These are phyloP conservation scores for Saccharomycodes ludwigii DNA, from an alignment of 805 yeast genomes.

Conservation along the genomic window DNA sequence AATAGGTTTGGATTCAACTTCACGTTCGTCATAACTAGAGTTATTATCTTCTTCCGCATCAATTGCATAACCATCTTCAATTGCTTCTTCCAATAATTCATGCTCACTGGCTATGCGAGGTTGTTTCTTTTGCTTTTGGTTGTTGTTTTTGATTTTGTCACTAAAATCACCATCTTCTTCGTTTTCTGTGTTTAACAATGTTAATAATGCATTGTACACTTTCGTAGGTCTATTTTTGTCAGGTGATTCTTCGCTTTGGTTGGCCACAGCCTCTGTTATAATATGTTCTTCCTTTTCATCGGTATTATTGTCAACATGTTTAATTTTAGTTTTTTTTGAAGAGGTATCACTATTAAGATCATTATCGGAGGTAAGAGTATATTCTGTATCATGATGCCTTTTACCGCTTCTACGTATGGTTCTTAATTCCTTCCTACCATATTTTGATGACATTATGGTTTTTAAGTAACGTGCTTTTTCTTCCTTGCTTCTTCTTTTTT, in stretches of 20 bases:
- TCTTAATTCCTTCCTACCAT: slow-evolving; percentile 54
- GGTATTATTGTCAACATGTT: slow-evolving; percentile 10
- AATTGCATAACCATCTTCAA: slow-evolving; percentile 6
- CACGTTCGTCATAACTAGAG: slow-evolving; percentile 3
- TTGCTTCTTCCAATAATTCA: slow-evolving; percentile 16
- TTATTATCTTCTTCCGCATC: slow-evolving; percentile 10
- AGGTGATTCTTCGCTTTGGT: slow-evolving; percentile 9
- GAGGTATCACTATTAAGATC: slow-evolving; percentile 11
- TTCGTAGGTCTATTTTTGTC: slow-evolving; percentile 24
- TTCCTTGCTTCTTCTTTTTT: neutral
- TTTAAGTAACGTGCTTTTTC: neutral
- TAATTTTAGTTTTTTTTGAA: too few species aligned
- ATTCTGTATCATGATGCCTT: slow-evolving; percentile 19
- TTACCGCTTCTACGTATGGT: slow-evolving; percentile 35
- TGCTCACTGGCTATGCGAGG: slow-evolving; percentile 15
- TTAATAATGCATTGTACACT: slow-evolving; percentile 57
- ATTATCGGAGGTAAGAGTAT: slow-evolving; percentile 6
- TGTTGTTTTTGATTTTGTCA: slow-evolving; percentile 19
- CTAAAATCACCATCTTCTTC: slow-evolving; percentile 8
- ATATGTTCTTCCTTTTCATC: slow-evolving; percentile 11
- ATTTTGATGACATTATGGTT: slow-evolving; percentile 19
- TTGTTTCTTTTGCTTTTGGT: slow-evolving; percentile 19
- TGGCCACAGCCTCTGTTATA: slow-evolving; percentile 8
- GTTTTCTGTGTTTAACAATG: slow-evolving; percentile 34
- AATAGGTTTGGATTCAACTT: slow-evolving; percentile 2